Percentiles rank a stretch among this genome's conserved stretches.
Evolutionary conservation across 306 rosid species (phyloP).

Genomic region (Alnus rubra): DNA sequence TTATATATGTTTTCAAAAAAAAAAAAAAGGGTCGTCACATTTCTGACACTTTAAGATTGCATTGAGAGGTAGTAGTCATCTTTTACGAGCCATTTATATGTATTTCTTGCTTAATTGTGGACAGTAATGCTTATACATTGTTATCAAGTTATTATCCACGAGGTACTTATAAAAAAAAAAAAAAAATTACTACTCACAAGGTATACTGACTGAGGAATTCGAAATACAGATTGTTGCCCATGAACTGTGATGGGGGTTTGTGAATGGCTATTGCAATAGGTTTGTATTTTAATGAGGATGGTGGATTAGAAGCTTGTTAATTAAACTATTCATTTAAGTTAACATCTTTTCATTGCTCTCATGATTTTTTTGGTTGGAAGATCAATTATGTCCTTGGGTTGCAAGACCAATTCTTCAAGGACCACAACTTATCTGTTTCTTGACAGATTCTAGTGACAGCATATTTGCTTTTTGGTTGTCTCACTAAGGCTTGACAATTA

Average conservation of each 20-base stretch:
- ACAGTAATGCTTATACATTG: conserved; percentile 16
- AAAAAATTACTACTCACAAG: no score
- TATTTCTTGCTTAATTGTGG: background rate
- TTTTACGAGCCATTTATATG: background rate
- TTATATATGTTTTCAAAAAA: no score
- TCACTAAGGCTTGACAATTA: conserved; percentile 20
- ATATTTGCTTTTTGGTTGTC: conserved; percentile 12
- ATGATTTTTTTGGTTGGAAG: conserved; percentile 12
- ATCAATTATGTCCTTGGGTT: conserved; percentile 1
- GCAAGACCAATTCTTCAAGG: conserved; percentile 8
- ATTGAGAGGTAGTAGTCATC: background rate
- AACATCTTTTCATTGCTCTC: conserved; percentile 15
- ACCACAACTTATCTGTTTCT: conserved; percentile 24
- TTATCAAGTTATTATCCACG: conserved; percentile 1
- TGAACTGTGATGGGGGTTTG: conserved; percentile 29
- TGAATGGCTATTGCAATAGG: conserved; percentile 35
- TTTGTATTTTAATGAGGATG: conserved; percentile 18
- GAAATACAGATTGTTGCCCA: conserved; percentile 21
- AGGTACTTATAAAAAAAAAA: background rate
- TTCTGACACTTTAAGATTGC: background rate
- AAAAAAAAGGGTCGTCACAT: background rate
- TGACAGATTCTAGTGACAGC: conserved; percentile 19
- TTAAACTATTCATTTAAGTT: conserved; percentile 12
- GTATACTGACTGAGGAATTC: conserved; percentile 23
- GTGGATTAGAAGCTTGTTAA: conserved; percentile 22